phyloP scores from a whole-genome alignment of 2,329 filamentous ascomycete species.

The Botrytis elliptica region DNA sequence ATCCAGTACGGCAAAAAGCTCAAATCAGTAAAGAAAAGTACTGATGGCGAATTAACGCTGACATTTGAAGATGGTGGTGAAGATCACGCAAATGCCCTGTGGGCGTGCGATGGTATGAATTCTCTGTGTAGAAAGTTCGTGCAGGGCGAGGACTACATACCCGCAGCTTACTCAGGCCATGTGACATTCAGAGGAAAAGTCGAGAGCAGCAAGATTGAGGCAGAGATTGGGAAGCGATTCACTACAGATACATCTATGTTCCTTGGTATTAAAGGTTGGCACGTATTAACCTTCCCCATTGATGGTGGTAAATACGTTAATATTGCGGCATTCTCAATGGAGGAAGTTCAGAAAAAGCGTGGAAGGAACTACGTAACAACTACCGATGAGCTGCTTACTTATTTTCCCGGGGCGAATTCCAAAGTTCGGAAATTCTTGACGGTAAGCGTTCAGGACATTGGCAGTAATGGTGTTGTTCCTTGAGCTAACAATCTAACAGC shows the following conservation, averaged over 20 bases:
- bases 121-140: slow-evolving; percentile 22
- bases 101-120: slow-evolving; percentile 26
- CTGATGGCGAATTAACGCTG: slow-evolving; percentile 17
- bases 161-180: slow-evolving; percentile 21
- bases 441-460: slow-evolving; percentile 12
- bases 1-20: slow-evolving; percentile 21
- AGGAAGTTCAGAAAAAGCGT: slow-evolving; percentile 21
- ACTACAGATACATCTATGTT: slow-evolving; percentile 24
- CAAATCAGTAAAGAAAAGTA: slow-evolving; percentile 6
- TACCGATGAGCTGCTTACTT: slow-evolving; percentile 21
- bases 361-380: slow-evolving; percentile 21
- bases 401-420: slow-evolving; percentile 21
- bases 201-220: slow-evolving; percentile 13
- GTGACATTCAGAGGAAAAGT: slow-evolving; percentile 17
- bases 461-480: background rate
- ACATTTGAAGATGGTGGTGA: slow-evolving; percentile 21
- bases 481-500: slow-evolving; percentile 10
- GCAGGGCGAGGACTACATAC: slow-evolving; percentile 21
- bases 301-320: slow-evolving; percentile 16
- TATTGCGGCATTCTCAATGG: slow-evolving; percentile 22
- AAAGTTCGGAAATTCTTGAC: slow-evolving; percentile 18
- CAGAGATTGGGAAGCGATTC: slow-evolving; percentile 20
- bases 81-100: slow-evolving; percentile 19
- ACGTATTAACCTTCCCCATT: slow-evolving; percentile 23
- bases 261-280: slow-evolving; percentile 21